phyloP scores from a whole-genome alignment of 164 flowering plant genomes.

The Liriodendron chinense region DNA sequence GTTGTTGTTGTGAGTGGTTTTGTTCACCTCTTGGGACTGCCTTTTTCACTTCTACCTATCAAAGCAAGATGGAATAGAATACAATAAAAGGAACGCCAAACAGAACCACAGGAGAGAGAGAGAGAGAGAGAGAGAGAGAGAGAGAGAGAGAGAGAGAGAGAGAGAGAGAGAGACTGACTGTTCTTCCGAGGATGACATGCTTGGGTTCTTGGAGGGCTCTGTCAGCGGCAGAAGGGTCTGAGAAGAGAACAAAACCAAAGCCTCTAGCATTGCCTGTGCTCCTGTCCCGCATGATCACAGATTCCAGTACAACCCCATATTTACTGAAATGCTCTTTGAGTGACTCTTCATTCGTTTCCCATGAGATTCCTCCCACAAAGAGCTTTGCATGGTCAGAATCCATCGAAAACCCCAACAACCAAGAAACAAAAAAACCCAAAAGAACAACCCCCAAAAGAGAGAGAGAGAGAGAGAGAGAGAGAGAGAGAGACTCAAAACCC shows the following conservation, averaged over 20 bases:
- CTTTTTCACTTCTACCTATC: conserved; percentile 74
- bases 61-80: conserved; percentile 8
- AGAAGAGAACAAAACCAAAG: conserved; percentile 63
- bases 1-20: conserved; percentile 34
- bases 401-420: conserved; percentile 13
- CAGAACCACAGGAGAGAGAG: not conserved
- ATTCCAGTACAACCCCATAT: conserved; percentile 48
- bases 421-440: not conserved
- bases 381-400: conserved; percentile 51
- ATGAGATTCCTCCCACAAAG: conserved; percentile 66
- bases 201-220: conserved; percentile 46
- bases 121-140: conserved; percentile 5
- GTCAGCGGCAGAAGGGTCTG: conserved; percentile 48
- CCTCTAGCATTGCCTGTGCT: conserved; percentile 45
- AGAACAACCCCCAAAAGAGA: not conserved
- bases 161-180: conserved; percentile 29
- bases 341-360: conserved; percentile 52
- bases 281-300: conserved; percentile 42
- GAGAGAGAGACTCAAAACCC: not conserved
- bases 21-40: conserved; percentile 64
- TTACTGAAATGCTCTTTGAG: conserved; percentile 50
- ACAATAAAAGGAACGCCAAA: not conserved
- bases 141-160: conserved; percentile 5
- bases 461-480: not conserved
- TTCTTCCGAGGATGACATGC: conserved; percentile 53